Evolutionary conservation across 148 eudicot genomes (phyloP).

Genomic region (Rhododendron ferrugineum): DNA sequence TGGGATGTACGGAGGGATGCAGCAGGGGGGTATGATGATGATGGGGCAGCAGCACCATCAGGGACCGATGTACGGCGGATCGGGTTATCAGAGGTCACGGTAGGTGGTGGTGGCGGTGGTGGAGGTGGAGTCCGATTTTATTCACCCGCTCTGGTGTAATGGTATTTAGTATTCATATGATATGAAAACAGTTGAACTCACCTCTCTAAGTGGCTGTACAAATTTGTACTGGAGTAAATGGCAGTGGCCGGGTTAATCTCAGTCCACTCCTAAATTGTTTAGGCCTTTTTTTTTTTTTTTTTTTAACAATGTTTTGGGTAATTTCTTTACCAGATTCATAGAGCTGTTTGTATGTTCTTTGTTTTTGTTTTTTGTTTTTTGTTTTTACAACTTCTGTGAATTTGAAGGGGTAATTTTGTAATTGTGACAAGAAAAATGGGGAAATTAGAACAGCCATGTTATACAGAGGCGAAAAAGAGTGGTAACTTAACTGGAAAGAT

Average conservation of each 20-base stretch:
- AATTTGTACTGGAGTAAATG: neutral
- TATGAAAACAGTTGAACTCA: neutral
- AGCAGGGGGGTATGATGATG: constrained; percentile 16
- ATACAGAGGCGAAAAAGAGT: too few relatives aligned
- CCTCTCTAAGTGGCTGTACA: neutral
- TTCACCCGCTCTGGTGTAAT: neutral
- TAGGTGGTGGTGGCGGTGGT: neutral
- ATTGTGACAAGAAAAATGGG: neutral
- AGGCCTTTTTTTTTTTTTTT: too few relatives aligned
- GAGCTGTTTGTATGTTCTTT: neutral
- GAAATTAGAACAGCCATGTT: neutral
- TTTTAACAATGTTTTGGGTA: neutral
- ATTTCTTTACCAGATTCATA: neutral
- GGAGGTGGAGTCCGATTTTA: neutral
- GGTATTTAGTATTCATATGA: neutral
- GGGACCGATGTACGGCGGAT: constrained; percentile 24
- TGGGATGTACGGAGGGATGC: constrained; percentile 20
- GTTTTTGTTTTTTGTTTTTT: too few relatives aligned
- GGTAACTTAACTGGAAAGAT: neutral
- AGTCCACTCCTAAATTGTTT: neutral
- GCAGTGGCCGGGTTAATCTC: neutral
- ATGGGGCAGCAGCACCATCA: constrained; percentile 22
- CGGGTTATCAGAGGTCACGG: constrained; percentile 10
- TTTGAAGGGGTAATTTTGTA: neutral
- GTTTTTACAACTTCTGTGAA: neutral